Base-by-base conservation (phyloP, 2,329 filamentous ascomycete species). In the Alternaria sp. region DNA sequence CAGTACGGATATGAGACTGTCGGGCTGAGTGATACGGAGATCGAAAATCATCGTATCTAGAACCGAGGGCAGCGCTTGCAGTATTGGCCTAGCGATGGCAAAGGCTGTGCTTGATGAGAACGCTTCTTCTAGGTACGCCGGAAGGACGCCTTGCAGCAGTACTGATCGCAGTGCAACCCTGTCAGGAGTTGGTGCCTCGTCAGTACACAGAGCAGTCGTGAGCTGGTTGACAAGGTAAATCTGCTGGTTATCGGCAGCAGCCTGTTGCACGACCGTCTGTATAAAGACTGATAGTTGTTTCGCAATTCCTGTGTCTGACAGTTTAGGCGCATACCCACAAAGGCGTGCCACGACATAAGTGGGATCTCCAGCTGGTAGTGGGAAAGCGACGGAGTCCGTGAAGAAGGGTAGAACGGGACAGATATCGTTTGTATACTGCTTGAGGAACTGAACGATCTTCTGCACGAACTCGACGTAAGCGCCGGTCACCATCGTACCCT, bases 381-480 rank as follows among this genome's bases (percentile, higher is more conserved):
- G 88, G 69, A 90, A 90, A 0, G 82, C 81, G 2, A 81, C 77
- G 2, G 87, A 86, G 64, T 89, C 84, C 2, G 84, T 87, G 73
- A 89, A 89, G 78, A 88, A 89, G 1, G 78, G 73, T 55, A 88
- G 82, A 16, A 89, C 80, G 0, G 82, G 79, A 62, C 81, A 84
- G 32, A 89, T 87, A 18, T 88, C 84, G 32, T 81, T 79, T 1
- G 84, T 85, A 64, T 89, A 84, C 66, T 90, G 86, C 67, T 89
- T 87, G 47, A 89, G 74, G 61, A 85, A 85, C 20, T 84, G 82
- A 3, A 90, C 82, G 3, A 89, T 79, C 16, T 80, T 77, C 59
- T 90, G 88, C 5, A 89, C 86, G 68, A 90, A 89, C 9, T 83
- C 80, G 7, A 89, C 85, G 67, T 89, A 89, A 3, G 81, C 79